A percentile compares a stretch with the other conserved stretches of the same genome.
phyloP scores from a whole-genome alignment of 192 early-diverging fungal genomes.

The Linnemannia schmuckeri region DNA sequence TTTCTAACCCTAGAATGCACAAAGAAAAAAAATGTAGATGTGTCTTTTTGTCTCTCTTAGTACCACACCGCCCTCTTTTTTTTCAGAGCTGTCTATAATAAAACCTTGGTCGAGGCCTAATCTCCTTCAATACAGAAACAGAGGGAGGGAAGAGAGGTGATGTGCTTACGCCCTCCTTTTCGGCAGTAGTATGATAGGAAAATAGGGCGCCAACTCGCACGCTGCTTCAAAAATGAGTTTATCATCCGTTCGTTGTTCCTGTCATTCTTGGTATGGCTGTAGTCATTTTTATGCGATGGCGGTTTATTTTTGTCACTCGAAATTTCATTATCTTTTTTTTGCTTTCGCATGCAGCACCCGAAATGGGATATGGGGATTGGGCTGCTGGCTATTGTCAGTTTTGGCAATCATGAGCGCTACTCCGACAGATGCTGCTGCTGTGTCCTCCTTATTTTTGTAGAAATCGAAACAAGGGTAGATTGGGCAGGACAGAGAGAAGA shows the following conservation, averaged over 20 bases:
- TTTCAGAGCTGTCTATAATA: background rate
- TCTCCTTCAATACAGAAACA: background rate
- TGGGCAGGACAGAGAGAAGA: too few relatives aligned
- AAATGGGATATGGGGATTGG: background rate
- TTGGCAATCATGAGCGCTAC: background rate
- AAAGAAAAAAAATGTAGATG: background rate
- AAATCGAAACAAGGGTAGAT: too few relatives aligned
- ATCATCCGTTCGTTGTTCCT: background rate
- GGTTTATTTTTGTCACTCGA: background rate
- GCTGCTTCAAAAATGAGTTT: conserved; percentile 1
- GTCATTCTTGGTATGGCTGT: too few relatives aligned
- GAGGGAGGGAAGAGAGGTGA: background rate
- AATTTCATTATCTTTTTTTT: background rate
- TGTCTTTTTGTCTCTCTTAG: background rate
- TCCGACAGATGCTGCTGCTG: background rate
- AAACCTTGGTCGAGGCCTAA: background rate
- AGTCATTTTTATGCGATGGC: background rate
- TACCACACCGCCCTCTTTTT: background rate
- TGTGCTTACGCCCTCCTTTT: background rate
- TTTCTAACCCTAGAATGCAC: background rate
- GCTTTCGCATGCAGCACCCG: background rate
- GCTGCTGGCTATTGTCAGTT: background rate
- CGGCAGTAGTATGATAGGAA: background rate
- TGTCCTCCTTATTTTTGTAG: too few relatives aligned
- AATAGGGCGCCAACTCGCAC: background rate